Evolutionary conservation across 768 basidiomycete genomes (phyloP), one percentile per base, ranked within the genome.

Genomic region (Leccinum pellstonianum): DNA sequence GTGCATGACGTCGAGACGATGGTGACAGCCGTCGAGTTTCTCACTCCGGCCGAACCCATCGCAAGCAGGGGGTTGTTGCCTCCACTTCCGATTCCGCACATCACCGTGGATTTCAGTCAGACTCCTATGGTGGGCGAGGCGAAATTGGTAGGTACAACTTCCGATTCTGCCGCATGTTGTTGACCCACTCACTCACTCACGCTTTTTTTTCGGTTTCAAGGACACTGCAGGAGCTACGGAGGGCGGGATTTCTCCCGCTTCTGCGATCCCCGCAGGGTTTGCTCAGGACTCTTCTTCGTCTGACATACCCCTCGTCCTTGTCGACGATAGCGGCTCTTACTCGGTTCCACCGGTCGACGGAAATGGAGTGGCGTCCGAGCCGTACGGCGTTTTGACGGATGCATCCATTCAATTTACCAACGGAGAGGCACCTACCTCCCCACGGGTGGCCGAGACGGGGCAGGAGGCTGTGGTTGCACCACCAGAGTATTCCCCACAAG

Each of bases 321-420:
- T 80, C 51, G 79, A 77, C 57, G 77, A 81, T 66, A 56, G 64
- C 35, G 61, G 59, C 27, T 56, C 69, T 52, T 37, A 52, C 3
- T 62, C 64, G 17, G 57, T 52, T 52, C 59, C 56, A 43, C 51
- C 38, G 1, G 56, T 52, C 51, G 43, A 62, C 46, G 70, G 59
- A 52, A 56, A 51, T 21, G 58, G 56, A 35, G 60, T 62, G 29
- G 33, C 51, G 55, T 62, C 57, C 41, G 56, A 47, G 8, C 49
- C 51, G 27, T 51, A 52, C 23, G 49, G 55, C 33, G 59, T 66
- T 11, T 65, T 68, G 23, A 70, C 67, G n/a, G 67, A 70, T 59
- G 57, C 64, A 9, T 64, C 65, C 11, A 23, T 62, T 52, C 60
- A 64, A 23, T 37, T 57, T 4, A 33, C 52, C 1, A 49, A 52